Evolutionary conservation across 129 eudicot species (phyloP), one percentile per base, ranked within the genome.

Genomic region (Centella asiatica): DNA sequence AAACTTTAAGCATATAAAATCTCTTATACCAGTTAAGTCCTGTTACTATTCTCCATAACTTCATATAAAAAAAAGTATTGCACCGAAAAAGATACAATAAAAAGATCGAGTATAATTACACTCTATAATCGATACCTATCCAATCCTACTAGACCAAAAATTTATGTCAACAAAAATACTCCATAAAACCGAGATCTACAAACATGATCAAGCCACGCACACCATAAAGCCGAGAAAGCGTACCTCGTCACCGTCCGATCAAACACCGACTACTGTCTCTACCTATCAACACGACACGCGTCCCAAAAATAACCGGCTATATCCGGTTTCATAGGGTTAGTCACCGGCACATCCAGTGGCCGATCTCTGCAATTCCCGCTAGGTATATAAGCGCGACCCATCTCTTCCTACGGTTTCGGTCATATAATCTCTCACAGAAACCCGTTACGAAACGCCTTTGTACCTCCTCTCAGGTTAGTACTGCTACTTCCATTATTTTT

Each of bases 331-430:
- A 46, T 45, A 63, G 55, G 60, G 49, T 50, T 57, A 24, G 12
- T 11, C 4, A 72, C 82, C 56, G 72, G 60, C 68, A 17, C 62
- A 60, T 39, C 74, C 80, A 62, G 80, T 77, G 40, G 66, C 67
- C 59, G 17, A 47, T 31, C 66, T 36, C 53, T 57, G 31, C 63
- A 26, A 60, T 49, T 72, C 76, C 78, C 79, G 77, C 86, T 73
- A 70, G 80, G 68, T 77, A 69, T 81, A 77, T 69, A 77, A 72
- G 31, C 72, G 13, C 69, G 73, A 69, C 63, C 74, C 60, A 74
- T 62, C 60, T 56, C 4, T 2, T 9, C 45, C 50, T 11, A 48
- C 70, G 20, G 9, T 15, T 12, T 10, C 5, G 9, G 12, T 27
- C 32, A 15, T 26, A n/a, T 9, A 54, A 18, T 31, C 59, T 28